Percentiles rank a stretch among this genome's conserved stretches.
Evolutionary conservation across 371 early-diverging fungal species (phyloP).

Genomic region (Lichtheimia corymbifera): DNA sequence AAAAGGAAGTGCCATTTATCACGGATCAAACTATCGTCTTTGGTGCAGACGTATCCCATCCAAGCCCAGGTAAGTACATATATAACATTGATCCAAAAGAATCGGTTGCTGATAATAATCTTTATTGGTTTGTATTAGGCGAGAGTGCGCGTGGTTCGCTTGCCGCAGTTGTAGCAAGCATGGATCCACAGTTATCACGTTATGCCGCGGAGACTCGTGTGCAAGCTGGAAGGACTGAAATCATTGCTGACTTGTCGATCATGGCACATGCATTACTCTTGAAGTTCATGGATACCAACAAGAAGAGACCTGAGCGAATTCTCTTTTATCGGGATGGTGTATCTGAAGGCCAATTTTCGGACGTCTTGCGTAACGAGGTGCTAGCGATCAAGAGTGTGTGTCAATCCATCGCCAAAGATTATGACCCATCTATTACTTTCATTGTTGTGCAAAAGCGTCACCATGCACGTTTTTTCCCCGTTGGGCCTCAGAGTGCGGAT

Average conservation of each 20-base stretch:
- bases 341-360: constrained; percentile 87
- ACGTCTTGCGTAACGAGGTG: constrained; percentile 80
- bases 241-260: constrained; percentile 79
- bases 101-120: too few relatives aligned
- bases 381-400: constrained; percentile 80
- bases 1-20: constrained; percentile 60
- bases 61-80: constrained; percentile 69
- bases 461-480: constrained; percentile 91
- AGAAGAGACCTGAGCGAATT: constrained; percentile 82
- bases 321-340: constrained; percentile 95
- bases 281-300: constrained; percentile 72
- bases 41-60: constrained; percentile 95
- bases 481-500: constrained; percentile 53
- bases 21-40: constrained; percentile 86
- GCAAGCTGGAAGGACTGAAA: constrained; percentile 84
- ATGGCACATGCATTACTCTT: constrained; percentile 85
- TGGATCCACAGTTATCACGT: constrained; percentile 84
- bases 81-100: constrained; percentile 2
- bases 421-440: constrained; percentile 88
- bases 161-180: constrained; percentile 81
- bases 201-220: constrained; percentile 84
- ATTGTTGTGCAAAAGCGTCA: constrained; percentile 97
- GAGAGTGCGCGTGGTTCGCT: constrained; percentile 42
- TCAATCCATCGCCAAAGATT: constrained; percentile 56
- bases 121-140: too few relatives aligned